Percentiles rank a stretch among this genome's conserved stretches.
These are phyloP conservation scores for Stereocaulon alpinum DNA, from an alignment of 495 filamentous ascomycete species.

Conservation along the genomic window DNA sequence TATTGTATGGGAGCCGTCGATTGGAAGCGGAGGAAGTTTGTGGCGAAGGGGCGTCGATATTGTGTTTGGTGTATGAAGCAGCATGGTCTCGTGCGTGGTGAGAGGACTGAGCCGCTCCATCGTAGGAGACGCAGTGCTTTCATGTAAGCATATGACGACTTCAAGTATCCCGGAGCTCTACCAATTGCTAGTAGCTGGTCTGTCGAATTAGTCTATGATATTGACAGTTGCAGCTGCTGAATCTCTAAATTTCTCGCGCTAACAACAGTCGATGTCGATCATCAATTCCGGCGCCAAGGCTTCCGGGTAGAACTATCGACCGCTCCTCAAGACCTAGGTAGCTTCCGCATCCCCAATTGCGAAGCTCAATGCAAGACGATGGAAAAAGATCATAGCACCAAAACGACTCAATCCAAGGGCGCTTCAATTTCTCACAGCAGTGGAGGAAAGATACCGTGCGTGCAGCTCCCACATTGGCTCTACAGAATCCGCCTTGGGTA, in stretches of 20 bases:
- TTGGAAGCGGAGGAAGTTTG: constrained; percentile 24
- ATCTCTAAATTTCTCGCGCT: constrained; percentile 11
- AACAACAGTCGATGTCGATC: constrained; percentile 12
- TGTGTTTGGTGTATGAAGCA: constrained; percentile 33
- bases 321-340: neutral
- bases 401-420: constrained; percentile 19
- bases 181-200: constrained; percentile 9
- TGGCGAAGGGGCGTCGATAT: constrained; percentile 20
- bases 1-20: constrained; percentile 15
- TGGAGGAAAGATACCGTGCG: constrained; percentile 87
- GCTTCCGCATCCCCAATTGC: too few species aligned
- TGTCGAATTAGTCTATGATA: neutral
- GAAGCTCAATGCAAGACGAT: neutral
- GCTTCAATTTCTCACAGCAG: constrained; percentile 19
- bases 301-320: neutral
- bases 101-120: constrained; percentile 63
- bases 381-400: constrained; percentile 22
- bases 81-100: constrained; percentile 41
- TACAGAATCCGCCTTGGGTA: neutral
- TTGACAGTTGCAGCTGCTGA: neutral
- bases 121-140: constrained; percentile 59
- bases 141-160: constrained; percentile 37
- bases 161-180: neutral
- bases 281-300: constrained; percentile 12
- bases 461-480: neutral